These are phyloP conservation scores for Arctostaphylos glauca DNA, from an alignment of 148 eudicot genomes.

Conservation along the genomic window DNA sequence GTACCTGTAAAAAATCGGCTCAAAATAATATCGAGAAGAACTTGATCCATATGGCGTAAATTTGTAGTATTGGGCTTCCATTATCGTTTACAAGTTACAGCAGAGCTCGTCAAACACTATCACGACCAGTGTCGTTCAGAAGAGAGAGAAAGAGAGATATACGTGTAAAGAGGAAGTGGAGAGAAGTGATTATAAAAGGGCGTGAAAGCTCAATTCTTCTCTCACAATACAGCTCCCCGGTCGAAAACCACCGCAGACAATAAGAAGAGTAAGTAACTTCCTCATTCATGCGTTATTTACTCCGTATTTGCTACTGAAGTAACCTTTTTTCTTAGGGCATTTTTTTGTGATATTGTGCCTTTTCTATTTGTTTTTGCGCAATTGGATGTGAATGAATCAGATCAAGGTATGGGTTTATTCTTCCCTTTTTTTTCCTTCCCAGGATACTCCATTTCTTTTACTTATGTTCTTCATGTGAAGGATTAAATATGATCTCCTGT, in stretches of 20 bases:
- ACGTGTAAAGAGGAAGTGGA: neutral
- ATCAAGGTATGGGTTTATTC: conserved; percentile 6
- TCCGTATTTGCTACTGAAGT: neutral
- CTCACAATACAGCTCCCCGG: neutral
- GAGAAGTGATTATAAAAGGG: neutral
- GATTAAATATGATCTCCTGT: neutral
- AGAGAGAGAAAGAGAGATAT: neutral
- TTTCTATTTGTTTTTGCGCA: neutral
- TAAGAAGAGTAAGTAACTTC: neutral
- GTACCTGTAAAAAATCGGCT: no score
- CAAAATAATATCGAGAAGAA: no score
- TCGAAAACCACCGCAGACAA: neutral
- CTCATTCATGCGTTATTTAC: neutral
- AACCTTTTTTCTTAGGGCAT: neutral
- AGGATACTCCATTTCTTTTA: neutral
- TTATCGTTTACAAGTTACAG: neutral
- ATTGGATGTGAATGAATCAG: neutral
- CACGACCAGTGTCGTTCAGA: neutral
- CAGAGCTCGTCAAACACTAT: neutral
- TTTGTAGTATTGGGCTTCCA: neutral
- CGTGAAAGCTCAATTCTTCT: neutral
- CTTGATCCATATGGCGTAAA: no score
- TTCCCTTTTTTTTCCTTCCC: no score
- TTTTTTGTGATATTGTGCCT: neutral
- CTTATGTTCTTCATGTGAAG: neutral